Evolutionary conservation across 2,329 filamentous ascomycete species (phyloP), one percentile per base, ranked within the genome.

Genomic region (Ascochyta viciae-villosae): DNA sequence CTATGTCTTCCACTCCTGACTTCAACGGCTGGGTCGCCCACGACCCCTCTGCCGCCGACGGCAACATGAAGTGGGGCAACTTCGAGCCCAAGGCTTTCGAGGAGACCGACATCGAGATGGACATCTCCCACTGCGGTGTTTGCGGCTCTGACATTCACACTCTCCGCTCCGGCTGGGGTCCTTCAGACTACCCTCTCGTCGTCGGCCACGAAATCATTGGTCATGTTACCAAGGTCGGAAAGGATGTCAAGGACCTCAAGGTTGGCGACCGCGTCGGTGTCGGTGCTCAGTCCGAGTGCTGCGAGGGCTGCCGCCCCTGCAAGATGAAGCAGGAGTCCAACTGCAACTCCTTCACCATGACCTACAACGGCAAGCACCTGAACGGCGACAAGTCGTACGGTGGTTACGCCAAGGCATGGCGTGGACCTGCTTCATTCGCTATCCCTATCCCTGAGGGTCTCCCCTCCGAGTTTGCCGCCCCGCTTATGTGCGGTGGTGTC

Each of bases 401-500:
- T 45, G 86, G 87, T 22, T 89, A 88, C 73, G 78, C 85, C 2
- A 85, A 82, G 48, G 84, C 90, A 70, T 83, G 90, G 45, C 83
- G 89, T 57, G 85, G 87, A 1, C 89, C 93, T 75, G 89, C 92
- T 76, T 87, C 91, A 76, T 93, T 84, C 71, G 82, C 81, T 9
- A 84, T 86, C 71, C 87, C 87, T 61, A 93, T 96, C 60, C 91
- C 91, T 16, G 90, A 92, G n/a, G 85, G 81, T 43, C 83, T 95
- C 37, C 71, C 78, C 54, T 79, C 74, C 35, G 76, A 75, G 46
- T 76, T 86, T 47, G 90, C 87, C 1, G 91, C 90, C 1, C 90
- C 89, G 5, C 91, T 93, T 87, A 83, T 95, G 66, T 96, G 91
- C 75, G 91, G 90, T 33, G 91, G 92, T 61, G 82, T 95, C 58